Base-by-base conservation (phyloP, 805 yeast species). In the Kregervanrija pseudodelftensis region DNA sequence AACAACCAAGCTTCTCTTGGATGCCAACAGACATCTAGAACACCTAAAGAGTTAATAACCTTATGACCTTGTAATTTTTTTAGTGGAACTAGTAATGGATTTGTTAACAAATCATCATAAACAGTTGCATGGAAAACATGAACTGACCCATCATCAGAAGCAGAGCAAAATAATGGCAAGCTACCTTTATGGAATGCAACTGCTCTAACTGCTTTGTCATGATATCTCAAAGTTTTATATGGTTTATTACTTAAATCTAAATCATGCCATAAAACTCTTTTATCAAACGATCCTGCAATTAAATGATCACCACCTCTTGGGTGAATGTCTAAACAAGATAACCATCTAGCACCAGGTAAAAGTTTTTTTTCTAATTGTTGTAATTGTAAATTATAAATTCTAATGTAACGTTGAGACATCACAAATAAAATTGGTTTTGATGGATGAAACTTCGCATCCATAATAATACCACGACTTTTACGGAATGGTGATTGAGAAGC, bases 1-100 rank as follows among this genome's bases (percentile, higher is more conserved):
- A 93, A 89, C 60, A 93, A 73, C 99, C 99, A 93, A 0, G 99
- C 96, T 68, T 93, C 98, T 57, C 82, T 80, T 52, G 98, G 98
- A 73, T 93, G 99, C 99, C 99, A 93, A 41, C 78, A 77, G 40
- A 85, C 77, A 59, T 81, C 84, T 59, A 93, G 72, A 12, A 93
- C 95, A 60, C 99, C 99, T 46, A 93, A 69, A 59, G 85, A 82
- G 55, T 78, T 77, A 15, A 79, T 69, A 39, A 88, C 75, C 62
- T 83, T 81, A 67, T 93, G 99, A 10, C 98, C 99, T 37, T 83
- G 79, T 60, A 93, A 73, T 61, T 90, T 89, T 78, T 93, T 93
- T 67, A 93, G 76, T 44, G 99, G 99, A 38, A 93, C 99, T 57
- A 93, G 77, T 64, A 93, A 70, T 48, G 99, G 98, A 66, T 91